These are phyloP conservation scores for Cyclotella cryptica DNA, from an alignment of 108 stramenopile genomes.

Conservation along the genomic window DNA sequence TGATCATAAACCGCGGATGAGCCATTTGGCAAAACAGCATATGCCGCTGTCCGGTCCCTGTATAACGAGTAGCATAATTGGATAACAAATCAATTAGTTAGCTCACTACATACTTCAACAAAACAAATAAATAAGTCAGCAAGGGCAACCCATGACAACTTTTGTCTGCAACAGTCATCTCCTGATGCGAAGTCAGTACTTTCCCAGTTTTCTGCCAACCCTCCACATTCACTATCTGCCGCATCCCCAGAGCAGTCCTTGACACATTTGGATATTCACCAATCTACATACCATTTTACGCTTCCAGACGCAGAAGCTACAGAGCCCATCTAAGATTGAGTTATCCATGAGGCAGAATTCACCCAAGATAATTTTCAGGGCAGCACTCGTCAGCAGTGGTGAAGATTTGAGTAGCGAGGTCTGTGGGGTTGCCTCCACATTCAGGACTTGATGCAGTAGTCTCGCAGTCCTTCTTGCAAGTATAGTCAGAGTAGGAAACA, in stretches of 20 bases:
- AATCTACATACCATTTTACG: slow-evolving; percentile 16
- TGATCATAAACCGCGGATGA: no score
- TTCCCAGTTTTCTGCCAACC: slow-evolving; percentile 10
- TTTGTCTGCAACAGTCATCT: background rate
- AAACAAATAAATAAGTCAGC: no score
- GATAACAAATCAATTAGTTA: no score
- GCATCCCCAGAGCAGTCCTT: slow-evolving; percentile 1
- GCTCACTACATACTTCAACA: no score
- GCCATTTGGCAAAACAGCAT: no score
- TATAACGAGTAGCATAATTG: no score
- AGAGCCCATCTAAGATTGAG: background rate
- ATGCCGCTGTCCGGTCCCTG: no score
- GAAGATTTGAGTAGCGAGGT: background rate
- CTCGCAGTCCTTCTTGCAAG: slow-evolving; percentile 17
- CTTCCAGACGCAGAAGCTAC: background rate
- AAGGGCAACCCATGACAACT: background rate
- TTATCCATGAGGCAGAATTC: background rate
- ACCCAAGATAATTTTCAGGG: slow-evolving; percentile 2
- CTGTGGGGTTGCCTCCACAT: slow-evolving; percentile 11
- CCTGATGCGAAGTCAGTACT: background rate
- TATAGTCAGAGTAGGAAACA: background rate
- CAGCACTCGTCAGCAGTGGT: slow-evolving; percentile 6
- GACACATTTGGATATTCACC: slow-evolving; percentile 9
- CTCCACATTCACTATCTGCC: slow-evolving; percentile 1
- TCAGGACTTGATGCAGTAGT: background rate